phyloP scores from a whole-genome alignment of 2,329 filamentous ascomycete genomes.

The Epichloe gansuensis region DNA sequence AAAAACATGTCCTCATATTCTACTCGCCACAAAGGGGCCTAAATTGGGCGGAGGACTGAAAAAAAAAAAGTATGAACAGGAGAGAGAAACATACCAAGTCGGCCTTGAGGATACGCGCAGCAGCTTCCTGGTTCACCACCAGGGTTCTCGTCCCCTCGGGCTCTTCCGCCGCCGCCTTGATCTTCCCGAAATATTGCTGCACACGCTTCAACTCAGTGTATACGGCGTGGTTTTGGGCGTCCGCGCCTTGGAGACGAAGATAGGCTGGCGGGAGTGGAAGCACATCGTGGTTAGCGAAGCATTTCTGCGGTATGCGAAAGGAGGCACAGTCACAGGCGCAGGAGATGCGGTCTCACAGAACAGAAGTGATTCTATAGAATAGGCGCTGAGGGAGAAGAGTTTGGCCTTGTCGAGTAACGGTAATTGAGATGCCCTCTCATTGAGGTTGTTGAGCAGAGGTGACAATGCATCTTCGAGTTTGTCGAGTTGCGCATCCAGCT shows the following conservation, averaged over 20 bases:
- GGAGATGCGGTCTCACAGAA: slow-evolving; percentile 48
- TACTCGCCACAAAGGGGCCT: no score
- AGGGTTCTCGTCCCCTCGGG: slow-evolving; percentile 39
- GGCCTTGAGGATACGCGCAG: slow-evolving; percentile 68
- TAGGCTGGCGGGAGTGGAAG: slow-evolving; percentile 36
- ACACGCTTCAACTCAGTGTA: slow-evolving; percentile 77
- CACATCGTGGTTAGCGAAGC: not conserved
- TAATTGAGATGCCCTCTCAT: slow-evolving; percentile 60
- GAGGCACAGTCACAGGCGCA: not conserved
- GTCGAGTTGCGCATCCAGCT: slow-evolving; percentile 68
- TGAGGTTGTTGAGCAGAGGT: slow-evolving; percentile 58
- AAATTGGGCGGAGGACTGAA: no score
- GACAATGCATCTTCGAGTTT: slow-evolving; percentile 59
- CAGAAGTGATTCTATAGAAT: slow-evolving; percentile 79
- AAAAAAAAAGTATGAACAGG: not conserved
- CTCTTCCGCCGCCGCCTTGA: slow-evolving; percentile 60
- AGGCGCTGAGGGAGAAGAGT: slow-evolving; percentile 76
- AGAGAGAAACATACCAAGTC: slow-evolving; percentile 48
- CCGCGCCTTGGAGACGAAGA: slow-evolving; percentile 62
- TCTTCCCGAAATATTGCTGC: slow-evolving; percentile 85
- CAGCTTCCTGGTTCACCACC: slow-evolving; percentile 61
- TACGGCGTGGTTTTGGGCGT: slow-evolving; percentile 75
- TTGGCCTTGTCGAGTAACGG: slow-evolving; percentile 93
- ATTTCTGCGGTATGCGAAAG: not conserved
- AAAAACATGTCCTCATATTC: no score